These are phyloP conservation scores for Trypanosoma platydactyli DNA, from an alignment of 208 protist genomes.

Conservation along the genomic window DNA sequence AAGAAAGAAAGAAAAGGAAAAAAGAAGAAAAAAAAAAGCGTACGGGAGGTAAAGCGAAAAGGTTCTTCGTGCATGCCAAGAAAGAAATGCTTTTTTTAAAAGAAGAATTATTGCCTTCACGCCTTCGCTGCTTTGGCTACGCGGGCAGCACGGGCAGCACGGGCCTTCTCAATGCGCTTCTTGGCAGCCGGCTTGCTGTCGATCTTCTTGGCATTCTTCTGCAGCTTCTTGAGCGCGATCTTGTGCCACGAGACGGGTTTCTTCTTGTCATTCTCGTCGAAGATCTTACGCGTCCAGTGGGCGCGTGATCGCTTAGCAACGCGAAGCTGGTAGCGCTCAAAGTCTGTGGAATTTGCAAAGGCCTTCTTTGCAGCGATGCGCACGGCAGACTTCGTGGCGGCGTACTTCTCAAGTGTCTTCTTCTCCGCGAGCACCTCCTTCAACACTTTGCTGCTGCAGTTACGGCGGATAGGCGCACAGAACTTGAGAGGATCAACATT, in stretches of 20 bases:
- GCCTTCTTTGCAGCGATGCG: slow-evolving; percentile 85
- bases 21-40: not conserved
- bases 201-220: slow-evolving; percentile 86
- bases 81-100: not conserved
- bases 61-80: not conserved
- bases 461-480: slow-evolving; percentile 54
- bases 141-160: slow-evolving; percentile 63
- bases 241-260: slow-evolving; percentile 88
- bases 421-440: slow-evolving; percentile 65
- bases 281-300: slow-evolving; percentile 90
- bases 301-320: slow-evolving; percentile 89
- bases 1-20: not conserved
- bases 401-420: slow-evolving; percentile 87
- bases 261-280: slow-evolving; percentile 90
- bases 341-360: slow-evolving; percentile 81
- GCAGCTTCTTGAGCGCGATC: slow-evolving; percentile 81
- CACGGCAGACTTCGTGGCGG: slow-evolving; percentile 71
- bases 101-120: slow-evolving; percentile 23
- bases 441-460: slow-evolving; percentile 75
- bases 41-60: not conserved
- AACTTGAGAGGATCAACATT: slow-evolving; percentile 88
- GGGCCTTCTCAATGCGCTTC: slow-evolving; percentile 90
- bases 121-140: slow-evolving; percentile 27
- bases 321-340: slow-evolving; percentile 92
- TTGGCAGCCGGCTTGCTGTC: slow-evolving; percentile 72